Evolutionary conservation across 352 stramenopile genomes (phyloP), one percentile per base, ranked within the genome.

Genomic region (Globisporangium irregulare): DNA sequence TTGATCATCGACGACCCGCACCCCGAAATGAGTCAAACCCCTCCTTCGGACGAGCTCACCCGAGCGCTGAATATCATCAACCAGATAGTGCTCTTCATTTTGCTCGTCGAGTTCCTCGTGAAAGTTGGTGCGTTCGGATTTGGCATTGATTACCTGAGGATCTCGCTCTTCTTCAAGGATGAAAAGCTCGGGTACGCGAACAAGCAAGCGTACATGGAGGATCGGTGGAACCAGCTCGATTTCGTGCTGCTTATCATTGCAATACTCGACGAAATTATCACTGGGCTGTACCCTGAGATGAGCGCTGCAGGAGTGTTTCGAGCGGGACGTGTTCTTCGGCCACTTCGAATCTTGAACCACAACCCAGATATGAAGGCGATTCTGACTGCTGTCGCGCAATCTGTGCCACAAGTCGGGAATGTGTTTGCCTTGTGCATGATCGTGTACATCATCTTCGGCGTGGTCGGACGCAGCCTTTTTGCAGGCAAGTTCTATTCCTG

Each of bases 311-410:
- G 81, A 8, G 79, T 91, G n/a, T 89, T 94, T 32, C 82, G 82
- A 43, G 86, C 84, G 1, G 82, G 79, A 12, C 84, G 86, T 20
- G 86, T 94, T 20, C 64, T 94, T 7, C 73, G 82, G 0, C 86
- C 86, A 1, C 62, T 94, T 25, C 80, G 86, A 2, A 91, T 94
- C 63, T 55, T 94, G 5, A 92, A 89, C 61, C 84, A 89, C 60
- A 87, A 94, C 66, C 70, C 77, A 32, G 86, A 94, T 59, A 94
- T 92, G 86, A 91, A 94, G 50, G 66, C 72, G 8, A 91, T 94
- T 24, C 60, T 94, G 20, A 81, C 78, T 15, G 84, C 86, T 15
- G 79, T 94, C n/a, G 82, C 77, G 29, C 80, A 80, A 60, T 91
- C 84, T 12, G 75, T 91, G 3, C 86, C 86, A 2, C 82, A 90